Base-by-base conservation (phyloP, 768 basidiomycete genomes). In the Boletus vinaceobasis region DNA sequence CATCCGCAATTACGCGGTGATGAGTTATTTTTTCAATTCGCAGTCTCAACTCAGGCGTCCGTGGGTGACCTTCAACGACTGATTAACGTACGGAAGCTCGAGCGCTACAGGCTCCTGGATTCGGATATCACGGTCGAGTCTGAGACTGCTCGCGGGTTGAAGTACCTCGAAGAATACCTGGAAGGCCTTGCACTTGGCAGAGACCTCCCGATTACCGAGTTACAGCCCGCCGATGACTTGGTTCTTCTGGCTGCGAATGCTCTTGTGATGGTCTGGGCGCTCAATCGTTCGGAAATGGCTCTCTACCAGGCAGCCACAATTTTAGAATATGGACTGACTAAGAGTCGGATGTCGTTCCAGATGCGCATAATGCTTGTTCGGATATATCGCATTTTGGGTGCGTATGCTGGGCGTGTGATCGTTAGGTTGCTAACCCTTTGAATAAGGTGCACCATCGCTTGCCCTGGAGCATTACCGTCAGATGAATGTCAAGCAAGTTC, bases 221-320 rank as follows among this genome's bases (percentile, higher is more conserved):
- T 94, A 26, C 94, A 96, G 65, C 90, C 87, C 17, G 88, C 84
- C 1, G 94, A 97, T 61, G 94, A 95, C 63, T 79, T 96, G 32
- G 85, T 79, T 26, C 76, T 95, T 27, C 74, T 97, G 21, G 84
- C 88, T 7, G 86, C 79, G 3, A 87, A 87, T 61, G 79, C 80
- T 3, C 77, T 84, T 50, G 78, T 93, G 43, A 82, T 74, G 65
- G 67, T 83, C 21, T 91, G 88, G 86, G 75, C 70, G 38, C 66
- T 84, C 44, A 74, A 79, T 55, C 74, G 67, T 17, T 80, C 86
- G 51, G 77, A 84, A 44, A 71, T 72, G 27, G 75, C 86, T 61
- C 77, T 97, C 21, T 79, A 81, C 62, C 82, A 79, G 43, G 90
- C 90, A 7, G 76, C 76, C 32, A 72, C 80, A 26, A 62, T 92